phyloP scores from a whole-genome alignment of 2,329 filamentous ascomycete species.

The Claviceps sp. region DNA sequence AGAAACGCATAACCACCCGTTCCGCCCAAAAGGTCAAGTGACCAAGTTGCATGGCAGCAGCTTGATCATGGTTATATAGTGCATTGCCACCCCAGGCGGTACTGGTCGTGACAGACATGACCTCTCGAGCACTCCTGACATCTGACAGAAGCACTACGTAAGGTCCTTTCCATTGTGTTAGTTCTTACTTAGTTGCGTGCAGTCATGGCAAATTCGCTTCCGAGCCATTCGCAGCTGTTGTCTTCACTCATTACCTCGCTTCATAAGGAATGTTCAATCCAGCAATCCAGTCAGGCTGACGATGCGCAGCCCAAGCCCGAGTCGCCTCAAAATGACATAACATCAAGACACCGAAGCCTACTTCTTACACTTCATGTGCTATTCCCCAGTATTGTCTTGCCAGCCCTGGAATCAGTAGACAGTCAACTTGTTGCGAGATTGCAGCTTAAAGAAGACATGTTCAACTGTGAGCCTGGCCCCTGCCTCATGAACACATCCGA shows the following conservation, averaged over 20 bases:
- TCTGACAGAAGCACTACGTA: too few relatives aligned
- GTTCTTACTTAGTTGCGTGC: background rate
- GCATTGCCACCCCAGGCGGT: too few relatives aligned
- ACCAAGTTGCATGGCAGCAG: too few relatives aligned
- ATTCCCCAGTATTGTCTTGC: slow-evolving; percentile 68
- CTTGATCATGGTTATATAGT: too few relatives aligned
- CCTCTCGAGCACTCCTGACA: too few relatives aligned
- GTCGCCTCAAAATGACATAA: background rate
- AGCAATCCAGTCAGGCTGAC: background rate
- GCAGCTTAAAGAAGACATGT: background rate
- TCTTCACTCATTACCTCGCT: slow-evolving; percentile 2
- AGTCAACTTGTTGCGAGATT: slow-evolving; percentile 44
- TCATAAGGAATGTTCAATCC: background rate
- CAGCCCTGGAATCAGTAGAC: slow-evolving; percentile 80
- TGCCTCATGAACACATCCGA: background rate
- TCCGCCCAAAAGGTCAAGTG: too few relatives aligned
- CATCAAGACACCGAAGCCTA: slow-evolving; percentile 31
- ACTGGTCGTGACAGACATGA: too few relatives aligned
- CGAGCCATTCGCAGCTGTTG: background rate
- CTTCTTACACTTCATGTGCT: slow-evolving; percentile 75
- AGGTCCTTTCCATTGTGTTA: too few relatives aligned
- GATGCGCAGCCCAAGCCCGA: background rate
- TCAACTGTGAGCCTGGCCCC: background rate
- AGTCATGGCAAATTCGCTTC: background rate
- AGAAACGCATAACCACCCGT: too few relatives aligned